A percentile compares a stretch with the other conserved stretches of the same genome.
phyloP scores from a whole-genome alignment of 1,284 basidiomycete species.

The Heliocybe sulcata region DNA sequence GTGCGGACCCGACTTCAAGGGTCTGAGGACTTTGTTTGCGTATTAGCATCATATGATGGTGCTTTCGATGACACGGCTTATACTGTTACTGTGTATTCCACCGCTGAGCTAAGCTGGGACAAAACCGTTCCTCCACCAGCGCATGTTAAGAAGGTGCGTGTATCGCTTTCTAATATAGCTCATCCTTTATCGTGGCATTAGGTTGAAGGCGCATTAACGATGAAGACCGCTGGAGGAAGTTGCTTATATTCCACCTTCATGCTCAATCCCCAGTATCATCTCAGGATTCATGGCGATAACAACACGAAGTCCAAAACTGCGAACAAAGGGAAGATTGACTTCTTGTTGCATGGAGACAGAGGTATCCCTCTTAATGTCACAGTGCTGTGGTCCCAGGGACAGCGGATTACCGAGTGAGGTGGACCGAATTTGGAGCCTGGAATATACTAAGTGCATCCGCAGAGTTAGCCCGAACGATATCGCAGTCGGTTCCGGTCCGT shows the following conservation, averaged over 20 bases:
- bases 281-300: constrained; percentile 43
- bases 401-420: constrained; percentile 63
- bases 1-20: constrained; percentile 24
- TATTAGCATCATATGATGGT: constrained; percentile 65
- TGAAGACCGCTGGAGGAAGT: constrained; percentile 80
- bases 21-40: constrained; percentile 12
- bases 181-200: constrained; percentile 20
- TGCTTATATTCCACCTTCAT: constrained; percentile 75
- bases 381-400: constrained; percentile 69
- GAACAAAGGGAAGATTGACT: constrained; percentile 35
- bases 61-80: constrained; percentile 52
- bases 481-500: constrained; percentile 69
- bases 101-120: constrained; percentile 38
- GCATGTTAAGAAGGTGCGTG: constrained; percentile 35
- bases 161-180: not conserved
- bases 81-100: constrained; percentile 53
- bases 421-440: constrained; percentile 16
- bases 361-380: constrained; percentile 74
- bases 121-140: constrained; percentile 26
- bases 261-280: constrained; percentile 83
- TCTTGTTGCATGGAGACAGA: constrained; percentile 52
- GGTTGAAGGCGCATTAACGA: constrained; percentile 60
- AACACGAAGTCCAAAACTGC: constrained; percentile 9
- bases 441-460: constrained; percentile 4
- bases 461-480: constrained; percentile 65